Evolutionary conservation across 108 stramenopile species (phyloP), one percentile per base, ranked within the genome.

Genomic region (Nitzschia sp.): DNA sequence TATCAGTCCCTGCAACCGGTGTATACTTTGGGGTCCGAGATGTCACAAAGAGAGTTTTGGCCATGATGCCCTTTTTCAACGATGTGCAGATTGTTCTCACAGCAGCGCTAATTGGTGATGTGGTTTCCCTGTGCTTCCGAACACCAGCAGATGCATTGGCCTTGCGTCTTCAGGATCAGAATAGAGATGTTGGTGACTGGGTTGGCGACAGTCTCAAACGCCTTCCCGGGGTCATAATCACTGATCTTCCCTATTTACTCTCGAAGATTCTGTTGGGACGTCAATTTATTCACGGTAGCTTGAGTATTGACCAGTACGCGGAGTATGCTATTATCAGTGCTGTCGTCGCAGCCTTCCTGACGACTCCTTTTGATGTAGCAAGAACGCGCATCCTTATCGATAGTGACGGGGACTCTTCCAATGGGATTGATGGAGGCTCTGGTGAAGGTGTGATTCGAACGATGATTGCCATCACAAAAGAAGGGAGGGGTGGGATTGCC

Each of bases 281-380:
- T 0, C 66, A 80, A 11, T 66, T 94, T 35, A 72, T 87, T 11
- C 81, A 71, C 2, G 85, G 86, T 11, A 74, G 64, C n/a, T 71
- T 90, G 31, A 72, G 76, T 59, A 66, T 94, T 33, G 79, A 78
- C 15, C 70, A 66, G n/a, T 91, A 94, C 59, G 88, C 89, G 17
- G 55, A 83, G 0, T 79, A 78, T 26, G 59, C 76, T 9, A 83
- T 78, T 15, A 72, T 91, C 15, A 73, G 80, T 5, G 90, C 93
- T 11, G 72, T 85, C 19, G 26, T 89, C 0, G 87, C 85, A 36
- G 88, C 86, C 29, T 67, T 88, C 22, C 59, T 91, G 56, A 94
- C 90, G 9, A 94, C 93, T 32, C 93, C 93, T 21, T 94, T 94
- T 68, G 93, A 94, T 67, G 93, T 94, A 9, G 90, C 82, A 6